Evolutionary conservation across 2,329 filamentous ascomycete genomes (phyloP).

Genomic region (Hymenoscyphus fructigenus): DNA sequence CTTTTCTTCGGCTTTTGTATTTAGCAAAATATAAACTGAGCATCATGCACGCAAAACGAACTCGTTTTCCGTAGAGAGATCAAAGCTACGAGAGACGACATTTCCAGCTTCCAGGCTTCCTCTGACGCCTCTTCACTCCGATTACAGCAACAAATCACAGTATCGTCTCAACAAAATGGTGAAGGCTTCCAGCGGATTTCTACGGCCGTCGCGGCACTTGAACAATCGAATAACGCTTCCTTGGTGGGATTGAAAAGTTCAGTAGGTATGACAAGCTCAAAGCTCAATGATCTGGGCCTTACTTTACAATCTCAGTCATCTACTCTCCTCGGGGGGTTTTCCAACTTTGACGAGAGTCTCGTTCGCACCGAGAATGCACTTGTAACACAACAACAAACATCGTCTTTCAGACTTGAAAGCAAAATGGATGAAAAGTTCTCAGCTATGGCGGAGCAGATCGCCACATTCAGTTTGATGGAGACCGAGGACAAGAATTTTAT

Average conservation of each 20-base stretch:
- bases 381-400: not conserved
- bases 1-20: too few relatives aligned
- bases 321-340: too few relatives aligned
- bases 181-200: not conserved
- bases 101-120: too few relatives aligned
- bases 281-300: too few relatives aligned
- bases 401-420: not conserved
- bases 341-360: not conserved
- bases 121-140: not conserved
- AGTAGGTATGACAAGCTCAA: not conserved
- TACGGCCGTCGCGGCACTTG: not conserved
- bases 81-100: too few relatives aligned
- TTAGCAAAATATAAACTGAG: too few relatives aligned
- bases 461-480: not conserved
- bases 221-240: not conserved
- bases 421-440: not conserved
- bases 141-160: not conserved
- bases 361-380: not conserved
- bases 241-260: not conserved
- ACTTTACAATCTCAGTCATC: too few relatives aligned
- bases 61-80: too few relatives aligned
- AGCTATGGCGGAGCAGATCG: not conserved
- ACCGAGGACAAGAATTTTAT: not conserved
- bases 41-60: too few relatives aligned
- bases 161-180: not conserved